Evolutionary conservation across 2,329 filamentous ascomycete genomes (phyloP).

Genomic region (Neofusicoccum kwambonambiense): DNA sequence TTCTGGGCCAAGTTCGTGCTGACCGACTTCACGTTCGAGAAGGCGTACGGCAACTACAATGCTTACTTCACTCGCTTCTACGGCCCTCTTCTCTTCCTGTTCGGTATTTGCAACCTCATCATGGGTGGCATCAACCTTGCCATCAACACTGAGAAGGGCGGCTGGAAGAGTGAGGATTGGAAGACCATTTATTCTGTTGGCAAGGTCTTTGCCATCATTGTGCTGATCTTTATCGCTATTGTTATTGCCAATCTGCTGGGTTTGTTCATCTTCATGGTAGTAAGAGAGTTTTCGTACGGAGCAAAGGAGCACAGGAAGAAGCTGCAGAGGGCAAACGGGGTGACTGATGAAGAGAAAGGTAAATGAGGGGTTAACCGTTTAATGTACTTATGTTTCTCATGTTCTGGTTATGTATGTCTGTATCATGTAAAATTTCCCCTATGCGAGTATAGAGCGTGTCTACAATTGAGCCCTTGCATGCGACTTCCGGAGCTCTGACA

Average conservation of each 20-base stretch:
- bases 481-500: no score
- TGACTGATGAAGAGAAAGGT: not conserved
- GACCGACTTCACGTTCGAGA: not conserved
- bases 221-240: not conserved
- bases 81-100: constrained; percentile 1
- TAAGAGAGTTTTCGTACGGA: not conserved
- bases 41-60: constrained; percentile 11
- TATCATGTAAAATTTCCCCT: no score
- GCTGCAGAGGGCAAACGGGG: not conserved
- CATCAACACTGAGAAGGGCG: not conserved
- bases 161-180: not conserved
- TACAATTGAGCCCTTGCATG: no score
- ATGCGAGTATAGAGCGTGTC: no score
- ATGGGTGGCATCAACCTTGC: not conserved
- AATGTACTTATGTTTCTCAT: not conserved
- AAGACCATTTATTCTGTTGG: not conserved
- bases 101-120: constrained; percentile 4
- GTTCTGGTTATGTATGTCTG: no score
- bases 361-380: not conserved
- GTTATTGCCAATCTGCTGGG: not conserved
- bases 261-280: not conserved
- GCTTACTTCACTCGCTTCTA: constrained; percentile 14
- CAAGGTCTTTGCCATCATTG: not conserved
- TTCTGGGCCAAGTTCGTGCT: constrained; percentile 18
- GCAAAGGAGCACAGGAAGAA: not conserved